Evolutionary conservation across 2,329 filamentous ascomycete genomes (phyloP).

Genomic region (Alternaria brassicicola): DNA sequence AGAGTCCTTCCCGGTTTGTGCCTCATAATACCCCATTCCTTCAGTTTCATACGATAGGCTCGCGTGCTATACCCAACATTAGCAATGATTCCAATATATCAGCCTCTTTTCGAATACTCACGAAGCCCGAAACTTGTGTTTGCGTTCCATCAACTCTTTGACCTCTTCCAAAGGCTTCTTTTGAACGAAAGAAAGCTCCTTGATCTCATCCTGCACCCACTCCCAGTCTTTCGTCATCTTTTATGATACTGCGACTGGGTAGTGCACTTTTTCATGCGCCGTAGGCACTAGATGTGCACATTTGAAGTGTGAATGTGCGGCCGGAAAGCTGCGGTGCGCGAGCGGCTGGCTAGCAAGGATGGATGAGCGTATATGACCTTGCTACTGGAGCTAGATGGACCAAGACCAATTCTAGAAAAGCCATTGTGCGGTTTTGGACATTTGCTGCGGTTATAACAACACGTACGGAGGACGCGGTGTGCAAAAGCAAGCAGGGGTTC

Average conservation of each 20-base stretch:
- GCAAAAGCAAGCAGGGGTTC: constrained; percentile 4
- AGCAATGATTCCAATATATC: not conserved
- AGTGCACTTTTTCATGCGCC: not conserved
- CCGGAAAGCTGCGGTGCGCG: not conserved
- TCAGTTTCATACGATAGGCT: constrained; percentile 47
- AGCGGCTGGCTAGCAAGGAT: not conserved
- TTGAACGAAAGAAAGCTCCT: constrained; percentile 41
- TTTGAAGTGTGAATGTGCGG: not conserved
- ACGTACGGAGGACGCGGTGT: not conserved
- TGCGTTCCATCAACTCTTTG: constrained; percentile 42
- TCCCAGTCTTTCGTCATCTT: constrained; percentile 45
- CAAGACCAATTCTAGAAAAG: not conserved
- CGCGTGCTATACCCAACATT: constrained; percentile 31
- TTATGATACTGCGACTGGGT: not conserved
- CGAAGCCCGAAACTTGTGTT: constrained; percentile 44
- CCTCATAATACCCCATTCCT: constrained; percentile 45
- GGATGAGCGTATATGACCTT: not conserved
- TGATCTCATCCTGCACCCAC: constrained; percentile 37
- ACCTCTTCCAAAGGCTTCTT: constrained; percentile 44
- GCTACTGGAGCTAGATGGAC: not conserved
- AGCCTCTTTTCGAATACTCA: constrained; percentile 21
- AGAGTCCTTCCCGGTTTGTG: constrained; percentile 20
- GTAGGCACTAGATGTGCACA: not conserved
- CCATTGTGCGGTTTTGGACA: not conserved
- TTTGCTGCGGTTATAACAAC: not conserved